Evolutionary conservation across 306 rosid genomes (phyloP).

Genomic region (Parietaria judaica): DNA sequence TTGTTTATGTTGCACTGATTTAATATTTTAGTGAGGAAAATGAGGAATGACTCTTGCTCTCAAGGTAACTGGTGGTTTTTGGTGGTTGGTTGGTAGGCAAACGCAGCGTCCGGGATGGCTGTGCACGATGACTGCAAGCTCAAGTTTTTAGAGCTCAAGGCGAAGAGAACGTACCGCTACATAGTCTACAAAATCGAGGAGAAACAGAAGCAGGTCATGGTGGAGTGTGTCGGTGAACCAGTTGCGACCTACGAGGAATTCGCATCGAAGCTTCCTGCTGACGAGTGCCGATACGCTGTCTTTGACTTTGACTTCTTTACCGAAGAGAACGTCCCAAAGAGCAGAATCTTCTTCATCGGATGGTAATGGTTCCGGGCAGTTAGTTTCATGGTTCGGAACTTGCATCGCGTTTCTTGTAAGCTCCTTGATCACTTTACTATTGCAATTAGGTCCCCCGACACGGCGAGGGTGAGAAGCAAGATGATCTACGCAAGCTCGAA

Average conservation of each 20-base stretch:
- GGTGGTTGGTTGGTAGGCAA: slow-evolving; percentile 23
- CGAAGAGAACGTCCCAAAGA: slow-evolving; percentile 42
- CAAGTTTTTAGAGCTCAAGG: slow-evolving; percentile 40
- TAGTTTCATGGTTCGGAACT: neutral
- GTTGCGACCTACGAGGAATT: slow-evolving; percentile 35
- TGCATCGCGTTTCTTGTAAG: neutral
- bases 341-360: slow-evolving; percentile 48
- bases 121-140: slow-evolving; percentile 49
- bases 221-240: slow-evolving; percentile 43
- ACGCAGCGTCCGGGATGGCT: slow-evolving; percentile 52
- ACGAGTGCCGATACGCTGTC: slow-evolving; percentile 51
- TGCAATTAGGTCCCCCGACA: slow-evolving; percentile 36
- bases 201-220: slow-evolving; percentile 38
- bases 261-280: slow-evolving; percentile 35
- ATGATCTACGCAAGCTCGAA: slow-evolving; percentile 43
- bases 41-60: no score
- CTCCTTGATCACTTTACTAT: neutral
- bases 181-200: slow-evolving; percentile 45
- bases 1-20: no score
- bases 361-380: slow-evolving; percentile 21
- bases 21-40: no score
- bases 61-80: neutral
- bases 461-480: slow-evolving; percentile 42
- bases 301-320: slow-evolving; percentile 44
- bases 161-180: slow-evolving; percentile 45